Evolutionary conservation across 2,329 filamentous ascomycete genomes (phyloP).

Genomic region (Pseudogymnoascus sp.): DNA sequence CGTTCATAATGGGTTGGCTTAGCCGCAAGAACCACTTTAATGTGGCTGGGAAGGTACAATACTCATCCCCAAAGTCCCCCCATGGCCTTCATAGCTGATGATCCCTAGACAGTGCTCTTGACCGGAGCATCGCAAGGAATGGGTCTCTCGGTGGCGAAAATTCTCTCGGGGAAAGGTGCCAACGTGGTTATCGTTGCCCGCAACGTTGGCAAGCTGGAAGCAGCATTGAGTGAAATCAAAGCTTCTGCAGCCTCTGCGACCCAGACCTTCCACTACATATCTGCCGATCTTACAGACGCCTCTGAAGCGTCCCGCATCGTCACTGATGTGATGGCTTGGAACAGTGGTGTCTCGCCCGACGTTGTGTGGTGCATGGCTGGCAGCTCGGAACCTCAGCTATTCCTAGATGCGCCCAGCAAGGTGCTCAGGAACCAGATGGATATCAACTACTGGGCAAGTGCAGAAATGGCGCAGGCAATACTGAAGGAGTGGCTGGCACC

Average conservation of each 20-base stretch:
- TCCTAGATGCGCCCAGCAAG: slow-evolving; percentile 64
- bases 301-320: slow-evolving; percentile 66
- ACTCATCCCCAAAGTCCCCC: neutral
- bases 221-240: slow-evolving; percentile 59
- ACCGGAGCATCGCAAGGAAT: slow-evolving; percentile 93
- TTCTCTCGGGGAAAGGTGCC: slow-evolving; percentile 76
- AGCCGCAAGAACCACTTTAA: slow-evolving; percentile 17
- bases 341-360: slow-evolving; percentile 65
- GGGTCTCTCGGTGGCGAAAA: slow-evolving; percentile 67
- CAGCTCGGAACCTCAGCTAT: slow-evolving; percentile 65
- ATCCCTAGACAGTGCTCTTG: slow-evolving; percentile 68
- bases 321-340: slow-evolving; percentile 69
- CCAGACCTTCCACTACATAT: slow-evolving; percentile 79
- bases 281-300: slow-evolving; percentile 69
- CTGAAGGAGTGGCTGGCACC: slow-evolving; percentile 66
- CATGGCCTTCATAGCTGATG: neutral
- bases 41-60: slow-evolving; percentile 17
- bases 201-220: slow-evolving; percentile 65
- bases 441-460: slow-evolving; percentile 81
- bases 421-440: slow-evolving; percentile 76
- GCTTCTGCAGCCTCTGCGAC: slow-evolving; percentile 57
- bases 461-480: slow-evolving; percentile 78
- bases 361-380: slow-evolving; percentile 91
- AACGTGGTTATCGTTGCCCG: slow-evolving; percentile 82
- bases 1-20: slow-evolving; percentile 16